These are phyloP conservation scores for Verticillium nonalfalfae DNA, from an alignment of 2,329 filamentous ascomycete species.

Conservation along the genomic window DNA sequence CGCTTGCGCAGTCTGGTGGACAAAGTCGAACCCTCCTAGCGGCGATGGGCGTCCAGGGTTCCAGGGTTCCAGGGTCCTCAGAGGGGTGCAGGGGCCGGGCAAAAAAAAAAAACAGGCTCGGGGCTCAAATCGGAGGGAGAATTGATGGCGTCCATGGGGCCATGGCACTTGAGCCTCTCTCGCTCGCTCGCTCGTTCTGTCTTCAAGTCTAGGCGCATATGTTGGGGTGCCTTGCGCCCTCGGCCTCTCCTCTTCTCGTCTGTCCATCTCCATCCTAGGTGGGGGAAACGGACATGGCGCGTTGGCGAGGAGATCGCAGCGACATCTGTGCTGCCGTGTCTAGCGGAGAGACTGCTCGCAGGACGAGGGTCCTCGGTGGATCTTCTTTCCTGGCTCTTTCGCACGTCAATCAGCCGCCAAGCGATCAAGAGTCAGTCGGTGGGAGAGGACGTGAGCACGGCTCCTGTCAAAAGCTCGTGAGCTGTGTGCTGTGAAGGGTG, in stretches of 20 bases:
- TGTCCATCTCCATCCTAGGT: background rate
- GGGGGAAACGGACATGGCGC: background rate
- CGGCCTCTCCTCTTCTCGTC: background rate
- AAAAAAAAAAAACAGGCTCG: background rate
- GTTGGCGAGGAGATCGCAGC: background rate
- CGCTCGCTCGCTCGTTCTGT: background rate
- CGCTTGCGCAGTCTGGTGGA: background rate
- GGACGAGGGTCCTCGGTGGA: background rate
- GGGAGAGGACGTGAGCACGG: background rate
- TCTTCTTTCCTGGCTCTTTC: background rate
- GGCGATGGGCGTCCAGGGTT: background rate
- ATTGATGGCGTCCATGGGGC: background rate
- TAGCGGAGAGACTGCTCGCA: background rate
- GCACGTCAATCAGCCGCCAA: background rate
- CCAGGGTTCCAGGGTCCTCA: background rate
- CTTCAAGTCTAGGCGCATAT: background rate
- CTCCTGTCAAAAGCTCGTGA: background rate
- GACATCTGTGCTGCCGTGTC: background rate
- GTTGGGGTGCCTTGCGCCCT: background rate
- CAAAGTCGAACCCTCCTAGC: background rate
- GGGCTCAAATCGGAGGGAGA: background rate
- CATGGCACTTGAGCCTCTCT: background rate
- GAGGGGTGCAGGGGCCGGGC: background rate
- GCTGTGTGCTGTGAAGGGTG: background rate
- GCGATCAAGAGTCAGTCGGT: background rate